Evolutionary conservation across 176 grass and related monocot species (phyloP).

Genomic region (Bolboschoenus planiculmis): DNA sequence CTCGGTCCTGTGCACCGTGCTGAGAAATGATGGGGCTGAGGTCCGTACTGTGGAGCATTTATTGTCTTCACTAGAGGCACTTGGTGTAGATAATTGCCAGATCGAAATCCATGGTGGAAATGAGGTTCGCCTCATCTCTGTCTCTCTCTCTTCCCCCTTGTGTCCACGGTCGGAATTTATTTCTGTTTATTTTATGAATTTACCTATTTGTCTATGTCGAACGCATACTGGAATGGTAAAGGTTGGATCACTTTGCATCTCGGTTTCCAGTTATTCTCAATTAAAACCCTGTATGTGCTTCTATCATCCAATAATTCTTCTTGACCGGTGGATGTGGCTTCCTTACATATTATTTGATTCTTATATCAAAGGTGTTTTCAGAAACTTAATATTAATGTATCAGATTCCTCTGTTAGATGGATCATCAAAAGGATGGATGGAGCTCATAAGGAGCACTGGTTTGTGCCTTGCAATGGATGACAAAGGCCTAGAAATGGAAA

Average conservation of each 20-base stretch:
- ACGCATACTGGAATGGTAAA: no score
- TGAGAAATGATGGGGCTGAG: conserved; percentile 26
- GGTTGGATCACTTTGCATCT: not conserved
- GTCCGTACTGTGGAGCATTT: conserved; percentile 82
- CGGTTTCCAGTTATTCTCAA: not conserved
- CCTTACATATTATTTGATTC: no score
- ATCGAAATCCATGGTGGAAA: conserved; percentile 58
- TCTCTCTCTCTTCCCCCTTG: not conserved
- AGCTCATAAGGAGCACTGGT: conserved; percentile 39
- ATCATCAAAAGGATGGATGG: conserved; percentile 78
- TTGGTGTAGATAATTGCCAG: conserved; percentile 74
- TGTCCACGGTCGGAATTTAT: no score
- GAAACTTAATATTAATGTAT: conserved; percentile 24
- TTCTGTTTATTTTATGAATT: no score
- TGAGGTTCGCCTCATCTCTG: conserved; percentile 42
- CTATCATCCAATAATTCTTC: no score
- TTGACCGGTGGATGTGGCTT: no score
- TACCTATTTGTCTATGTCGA: no score
- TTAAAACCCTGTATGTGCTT: not conserved
- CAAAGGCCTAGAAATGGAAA: conserved; percentile 48
- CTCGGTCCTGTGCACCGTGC: conserved; percentile 67
- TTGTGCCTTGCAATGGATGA: conserved; percentile 44
- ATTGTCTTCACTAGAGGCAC: conserved; percentile 71
- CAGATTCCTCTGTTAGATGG: conserved; percentile 97
- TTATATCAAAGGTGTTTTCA: no score